Conservation (phyloP, 1,139 yeast species). For the Candida anutae region DNA sequence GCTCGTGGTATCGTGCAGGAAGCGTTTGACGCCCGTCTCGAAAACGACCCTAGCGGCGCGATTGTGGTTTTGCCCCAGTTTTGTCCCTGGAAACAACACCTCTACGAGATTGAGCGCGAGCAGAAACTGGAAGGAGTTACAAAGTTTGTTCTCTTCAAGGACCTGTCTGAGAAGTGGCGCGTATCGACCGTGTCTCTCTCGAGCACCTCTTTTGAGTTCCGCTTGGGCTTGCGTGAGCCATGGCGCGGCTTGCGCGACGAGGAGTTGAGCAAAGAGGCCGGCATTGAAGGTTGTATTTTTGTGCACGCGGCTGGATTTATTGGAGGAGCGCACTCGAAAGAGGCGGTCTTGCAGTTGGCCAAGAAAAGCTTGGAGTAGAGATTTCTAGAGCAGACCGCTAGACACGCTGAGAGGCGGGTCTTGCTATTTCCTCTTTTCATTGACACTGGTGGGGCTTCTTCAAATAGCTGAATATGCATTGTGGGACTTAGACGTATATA, state of each 20-base stretch:
- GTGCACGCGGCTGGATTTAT: slow-evolving; percentile 97
- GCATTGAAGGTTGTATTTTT: slow-evolving; percentile 80
- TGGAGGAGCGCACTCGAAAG: slow-evolving; percentile 84
- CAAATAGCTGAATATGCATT: slow-evolving; percentile 1
- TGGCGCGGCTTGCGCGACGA: slow-evolving; percentile 96
- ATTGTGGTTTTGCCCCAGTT: slow-evolving; percentile 64
- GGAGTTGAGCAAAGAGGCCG: slow-evolving; percentile 60
- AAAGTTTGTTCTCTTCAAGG: slow-evolving; percentile 74
- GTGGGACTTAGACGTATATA: too few relatives aligned
- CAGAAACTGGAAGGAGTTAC: slow-evolving; percentile 46
- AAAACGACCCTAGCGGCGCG: slow-evolving; percentile 57
- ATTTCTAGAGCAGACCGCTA: too few relatives aligned
- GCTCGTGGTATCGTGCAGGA: slow-evolving; percentile 70
- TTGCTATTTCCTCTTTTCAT: too few relatives aligned
- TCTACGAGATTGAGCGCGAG: slow-evolving; percentile 67
- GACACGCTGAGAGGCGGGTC: too few relatives aligned
- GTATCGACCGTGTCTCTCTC: slow-evolving; percentile 81
- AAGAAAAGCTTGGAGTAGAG: slow-evolving; percentile 14
- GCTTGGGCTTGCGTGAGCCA: slow-evolving; percentile 79
- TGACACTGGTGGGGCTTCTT: not conserved
- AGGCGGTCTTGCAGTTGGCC: slow-evolving; percentile 77
- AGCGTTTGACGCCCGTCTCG: slow-evolving; percentile 53
- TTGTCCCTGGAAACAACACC: slow-evolving; percentile 94
- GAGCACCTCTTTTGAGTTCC: slow-evolving; percentile 70
- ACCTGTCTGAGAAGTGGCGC: slow-evolving; percentile 72